These are phyloP conservation scores for Juncus effusus DNA, from an alignment of 176 grass and related monocot genomes.

Conservation along the genomic window DNA sequence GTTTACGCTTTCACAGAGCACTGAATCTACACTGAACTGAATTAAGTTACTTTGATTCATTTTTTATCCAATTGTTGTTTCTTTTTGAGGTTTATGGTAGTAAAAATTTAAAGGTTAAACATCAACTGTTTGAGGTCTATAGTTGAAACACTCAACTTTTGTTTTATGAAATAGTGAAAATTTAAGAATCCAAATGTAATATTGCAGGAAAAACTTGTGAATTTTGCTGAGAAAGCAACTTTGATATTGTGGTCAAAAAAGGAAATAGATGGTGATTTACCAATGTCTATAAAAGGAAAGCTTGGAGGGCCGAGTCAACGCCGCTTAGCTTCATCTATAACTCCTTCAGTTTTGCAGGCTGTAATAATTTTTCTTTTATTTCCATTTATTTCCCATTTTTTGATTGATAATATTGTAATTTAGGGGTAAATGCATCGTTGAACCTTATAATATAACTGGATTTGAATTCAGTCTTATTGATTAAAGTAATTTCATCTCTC, in stretches of 20 bases:
- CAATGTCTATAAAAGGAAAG: slow-evolving; percentile 79
- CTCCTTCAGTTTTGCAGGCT: slow-evolving; percentile 67
- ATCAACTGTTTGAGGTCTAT: too few relatives aligned
- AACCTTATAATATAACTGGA: too few relatives aligned
- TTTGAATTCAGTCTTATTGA: too few relatives aligned
- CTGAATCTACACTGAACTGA: neutral
- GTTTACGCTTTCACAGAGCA: neutral
- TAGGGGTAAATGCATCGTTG: too few relatives aligned
- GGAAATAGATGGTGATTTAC: slow-evolving; percentile 50
- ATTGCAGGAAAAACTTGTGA: slow-evolving; percentile 53
- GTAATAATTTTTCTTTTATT: slow-evolving; percentile 44
- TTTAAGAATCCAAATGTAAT: neutral
- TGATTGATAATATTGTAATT: too few relatives aligned
- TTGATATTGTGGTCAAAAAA: slow-evolving; percentile 58
- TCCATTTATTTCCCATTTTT: neutral
- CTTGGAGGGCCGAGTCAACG: slow-evolving; percentile 85
- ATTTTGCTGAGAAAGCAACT: slow-evolving; percentile 50
- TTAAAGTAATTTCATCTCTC: too few relatives aligned
- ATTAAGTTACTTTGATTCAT: neutral
- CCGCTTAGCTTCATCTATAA: slow-evolving; percentile 57
- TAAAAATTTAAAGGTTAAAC: too few relatives aligned
- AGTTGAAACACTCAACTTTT: too few relatives aligned
- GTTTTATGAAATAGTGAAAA: too few relatives aligned
- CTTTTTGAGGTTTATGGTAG: too few relatives aligned
- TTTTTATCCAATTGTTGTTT: too few relatives aligned